Evolutionary conservation across 2,329 filamentous ascomycete species (phyloP).

Genomic region (Cytospora schulzeri): DNA sequence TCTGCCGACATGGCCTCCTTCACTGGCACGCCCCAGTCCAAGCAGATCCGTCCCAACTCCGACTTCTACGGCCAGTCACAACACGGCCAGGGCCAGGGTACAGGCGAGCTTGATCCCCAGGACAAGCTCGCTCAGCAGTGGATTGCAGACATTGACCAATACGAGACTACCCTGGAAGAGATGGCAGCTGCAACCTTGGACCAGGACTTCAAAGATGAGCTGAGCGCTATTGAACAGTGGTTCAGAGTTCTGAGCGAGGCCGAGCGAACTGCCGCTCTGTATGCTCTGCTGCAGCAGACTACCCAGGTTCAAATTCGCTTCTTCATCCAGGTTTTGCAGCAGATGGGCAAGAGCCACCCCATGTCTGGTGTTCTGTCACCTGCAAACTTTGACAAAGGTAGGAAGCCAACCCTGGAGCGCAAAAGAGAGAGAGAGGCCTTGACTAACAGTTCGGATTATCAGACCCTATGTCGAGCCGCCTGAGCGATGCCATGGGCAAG

Average conservation of each 20-base stretch:
- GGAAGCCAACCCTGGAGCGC: constrained; percentile 30
- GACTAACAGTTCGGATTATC: constrained; percentile 32
- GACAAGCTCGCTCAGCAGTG: constrained; percentile 97
- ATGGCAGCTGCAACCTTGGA: constrained; percentile 99
- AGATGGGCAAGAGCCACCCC: constrained; percentile 98
- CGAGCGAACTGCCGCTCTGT: constrained; percentile 91
- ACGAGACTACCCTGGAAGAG: constrained; percentile 97
- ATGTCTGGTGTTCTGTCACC: constrained; percentile 96
- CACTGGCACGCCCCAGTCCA: constrained; percentile 62
- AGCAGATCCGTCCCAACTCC: constrained; percentile 88
- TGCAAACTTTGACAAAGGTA: constrained; percentile 95
- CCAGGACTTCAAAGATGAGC: constrained; percentile 98
- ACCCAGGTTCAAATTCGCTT: constrained; percentile 99
- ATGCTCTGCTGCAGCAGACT: constrained; percentile 94
- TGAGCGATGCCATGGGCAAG: constrained; percentile 97
- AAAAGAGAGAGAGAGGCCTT: neutral
- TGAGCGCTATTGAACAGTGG: constrained; percentile 99
- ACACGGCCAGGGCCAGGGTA: constrained; percentile 67
- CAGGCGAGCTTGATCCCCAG: constrained; percentile 75
- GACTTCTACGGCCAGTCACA: constrained; percentile 87
- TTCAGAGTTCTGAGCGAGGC: constrained; percentile 97
- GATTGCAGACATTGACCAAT: constrained; percentile 98
- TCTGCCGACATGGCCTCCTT: constrained; percentile 95
- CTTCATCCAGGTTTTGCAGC: constrained; percentile 97
- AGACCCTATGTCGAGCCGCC: constrained; percentile 96